These are phyloP conservation scores for Globisporangium ultimum DNA, from an alignment of 352 stramenopile genomes.

Conservation along the genomic window DNA sequence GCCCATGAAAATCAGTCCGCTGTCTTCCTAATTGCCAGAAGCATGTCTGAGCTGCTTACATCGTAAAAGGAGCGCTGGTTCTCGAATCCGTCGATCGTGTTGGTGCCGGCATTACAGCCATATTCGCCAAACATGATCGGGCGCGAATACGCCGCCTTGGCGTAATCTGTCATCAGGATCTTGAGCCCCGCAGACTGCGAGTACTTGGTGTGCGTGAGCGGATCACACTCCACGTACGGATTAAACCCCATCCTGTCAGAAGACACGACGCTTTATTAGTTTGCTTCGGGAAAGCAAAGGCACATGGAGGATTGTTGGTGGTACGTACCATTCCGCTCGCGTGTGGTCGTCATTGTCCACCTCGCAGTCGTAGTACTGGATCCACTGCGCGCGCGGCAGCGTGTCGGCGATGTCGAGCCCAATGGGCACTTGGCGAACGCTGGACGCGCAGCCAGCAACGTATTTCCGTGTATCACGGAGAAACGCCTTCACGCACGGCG, in stretches of 20 bases:
- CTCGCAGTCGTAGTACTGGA: constrained; percentile 74
- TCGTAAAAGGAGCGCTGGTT: constrained; percentile 66
- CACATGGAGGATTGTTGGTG: no score
- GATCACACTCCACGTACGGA: constrained; percentile 69
- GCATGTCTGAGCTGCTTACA: constrained; percentile 9
- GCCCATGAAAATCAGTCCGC: not conserved
- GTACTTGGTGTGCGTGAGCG: constrained; percentile 46
- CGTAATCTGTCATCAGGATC: constrained; percentile 63
- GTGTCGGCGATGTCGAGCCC: constrained; percentile 74
- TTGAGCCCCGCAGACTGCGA: constrained; percentile 52
- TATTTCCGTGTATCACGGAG: constrained; percentile 59
- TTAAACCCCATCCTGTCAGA: constrained; percentile 24
- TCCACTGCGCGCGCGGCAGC: constrained; percentile 50
- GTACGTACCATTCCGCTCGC: constrained; percentile 40
- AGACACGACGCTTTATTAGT: no score
- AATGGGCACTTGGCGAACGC: constrained; percentile 59
- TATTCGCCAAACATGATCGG: constrained; percentile 79
- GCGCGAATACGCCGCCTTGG: constrained; percentile 34
- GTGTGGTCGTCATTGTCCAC: constrained; percentile 41
- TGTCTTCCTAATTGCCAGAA: not conserved
- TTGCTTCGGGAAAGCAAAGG: no score
- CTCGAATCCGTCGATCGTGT: constrained; percentile 66
- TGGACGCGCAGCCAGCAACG: constrained; percentile 30
- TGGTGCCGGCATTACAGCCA: constrained; percentile 60
- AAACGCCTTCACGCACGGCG: constrained; percentile 69